phyloP scores from a whole-genome alignment of 1,139 yeast species.

The Taphrina pruni region DNA sequence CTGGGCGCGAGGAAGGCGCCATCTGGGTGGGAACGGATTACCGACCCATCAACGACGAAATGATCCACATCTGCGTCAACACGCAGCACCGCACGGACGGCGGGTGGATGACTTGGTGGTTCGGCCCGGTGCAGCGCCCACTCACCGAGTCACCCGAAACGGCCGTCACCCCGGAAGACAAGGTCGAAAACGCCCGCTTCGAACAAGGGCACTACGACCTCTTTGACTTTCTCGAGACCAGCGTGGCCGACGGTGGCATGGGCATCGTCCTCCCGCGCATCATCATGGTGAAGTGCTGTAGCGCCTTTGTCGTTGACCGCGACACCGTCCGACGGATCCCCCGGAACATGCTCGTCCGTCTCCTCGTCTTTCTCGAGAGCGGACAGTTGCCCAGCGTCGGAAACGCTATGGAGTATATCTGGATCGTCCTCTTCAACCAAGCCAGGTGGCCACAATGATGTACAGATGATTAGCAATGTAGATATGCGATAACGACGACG shows the following conservation, averaged over 20 bases:
- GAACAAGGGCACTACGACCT: neutral
- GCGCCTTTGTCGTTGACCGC: neutral
- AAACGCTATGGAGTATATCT: neutral
- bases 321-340: neutral
- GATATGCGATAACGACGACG: too few species aligned
- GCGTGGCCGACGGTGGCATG: neutral
- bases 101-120: neutral
- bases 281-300: neutral
- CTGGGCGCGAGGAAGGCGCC: neutral
- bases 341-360: neutral
- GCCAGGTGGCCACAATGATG: neutral
- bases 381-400: neutral
- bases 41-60: neutral
- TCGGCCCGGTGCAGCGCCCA: neutral
- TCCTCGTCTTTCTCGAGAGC: neutral
- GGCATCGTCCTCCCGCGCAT: neutral
- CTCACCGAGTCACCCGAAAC: too few species aligned
- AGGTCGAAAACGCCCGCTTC: neutral
- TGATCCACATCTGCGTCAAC: neutral
- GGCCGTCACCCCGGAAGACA: neutral
- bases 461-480: too few species aligned
- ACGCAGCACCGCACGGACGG: neutral
- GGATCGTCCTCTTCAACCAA: conserved; percentile 7
- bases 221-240: neutral
- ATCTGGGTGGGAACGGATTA: neutral